Base-by-base conservation (phyloP, 129 eudicot species). In the Rutidosis leptorrhynchoides region DNA sequence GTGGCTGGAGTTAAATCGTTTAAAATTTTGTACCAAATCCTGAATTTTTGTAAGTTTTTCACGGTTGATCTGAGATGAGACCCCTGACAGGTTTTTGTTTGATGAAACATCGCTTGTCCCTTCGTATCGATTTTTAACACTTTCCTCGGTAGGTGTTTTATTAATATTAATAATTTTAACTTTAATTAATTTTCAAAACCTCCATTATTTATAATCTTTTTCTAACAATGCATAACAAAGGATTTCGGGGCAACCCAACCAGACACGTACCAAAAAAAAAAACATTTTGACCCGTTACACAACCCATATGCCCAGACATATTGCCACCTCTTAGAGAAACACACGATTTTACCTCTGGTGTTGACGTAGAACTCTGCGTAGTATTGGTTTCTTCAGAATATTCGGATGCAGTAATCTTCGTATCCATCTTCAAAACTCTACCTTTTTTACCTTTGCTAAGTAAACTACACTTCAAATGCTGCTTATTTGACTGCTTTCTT, bases 21-120 rank as follows among this genome's bases (percentile, higher is more conserved):
- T 77, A 12, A 91, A 96, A 76, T 85, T 91, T 80, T 87, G 82
- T 42, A 91, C 88, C 76, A 91, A 83, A 69, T 73, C 74, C 22
- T 85, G 86, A 27, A 91, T 76, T 75, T 73, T 85, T 55, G 79
- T 84, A 26, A 91, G 80, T 45, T 81, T 91, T 59, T 85, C 78
- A 32, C 84, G 78, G 29, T 70, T 76, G 49, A 83, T 73, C 74
- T 79, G 79, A 33, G 76, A 73, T 46, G 78, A 16, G 3, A 37
- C 19, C 23, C 55, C 55, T 48, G 55, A 48, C 23, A 48, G 20
- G 16, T 12, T 37, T 35, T 74, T 52, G 74, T 37, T 62, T 2
- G 77, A 33, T 33, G 26, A 17, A 26, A 19, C n/a, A 42, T 62
- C 33, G 9, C 80, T 82, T 33, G 53, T 75, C 43, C 83, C 62